Conservation (phyloP, 208 protist species). For the Acanthamoeba pearcei region DNA sequence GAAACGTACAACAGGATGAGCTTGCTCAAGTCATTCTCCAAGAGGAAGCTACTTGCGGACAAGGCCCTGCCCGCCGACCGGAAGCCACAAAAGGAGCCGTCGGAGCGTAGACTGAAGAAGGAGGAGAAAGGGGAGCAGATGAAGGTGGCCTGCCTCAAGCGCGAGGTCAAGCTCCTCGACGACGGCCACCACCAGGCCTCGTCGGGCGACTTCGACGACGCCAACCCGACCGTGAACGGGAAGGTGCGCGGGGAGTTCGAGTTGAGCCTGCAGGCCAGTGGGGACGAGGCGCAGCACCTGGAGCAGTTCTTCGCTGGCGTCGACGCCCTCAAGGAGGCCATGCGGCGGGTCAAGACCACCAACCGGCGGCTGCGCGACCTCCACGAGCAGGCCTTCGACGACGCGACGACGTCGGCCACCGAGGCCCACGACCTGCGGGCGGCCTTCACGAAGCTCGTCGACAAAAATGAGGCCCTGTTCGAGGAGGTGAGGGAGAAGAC, state of each 20-base stretch:
- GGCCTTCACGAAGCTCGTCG: not conserved
- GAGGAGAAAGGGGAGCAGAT: too few species aligned
- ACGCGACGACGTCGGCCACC: not conserved
- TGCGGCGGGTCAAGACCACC: not conserved
- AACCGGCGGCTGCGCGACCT: not conserved
- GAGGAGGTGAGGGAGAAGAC: not conserved
- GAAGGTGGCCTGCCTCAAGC: too few species aligned
- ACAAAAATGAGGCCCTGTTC: constrained; percentile 1
- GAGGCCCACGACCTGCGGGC: not conserved
- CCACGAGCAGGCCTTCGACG: not conserved
- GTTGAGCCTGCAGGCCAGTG: constrained; percentile 11
- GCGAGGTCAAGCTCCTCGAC: too few species aligned
- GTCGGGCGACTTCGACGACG: too few species aligned
- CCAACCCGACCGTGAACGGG: too few species aligned
- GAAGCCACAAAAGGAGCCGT: too few species aligned
- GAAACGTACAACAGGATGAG: too few species aligned
- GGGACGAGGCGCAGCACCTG: constrained; percentile 10
- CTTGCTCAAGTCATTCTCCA: too few species aligned
- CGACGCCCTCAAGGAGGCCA: not conserved
- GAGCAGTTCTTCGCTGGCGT: constrained; percentile 12
- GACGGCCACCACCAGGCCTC: too few species aligned
- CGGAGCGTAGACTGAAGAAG: too few species aligned
- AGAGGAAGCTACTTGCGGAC: too few species aligned
- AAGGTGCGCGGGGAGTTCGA: not conserved
- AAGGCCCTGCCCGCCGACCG: too few species aligned